Evolutionary conservation across 768 basidiomycete genomes (phyloP).

Genomic region (Peribolospora kevripleyi): DNA sequence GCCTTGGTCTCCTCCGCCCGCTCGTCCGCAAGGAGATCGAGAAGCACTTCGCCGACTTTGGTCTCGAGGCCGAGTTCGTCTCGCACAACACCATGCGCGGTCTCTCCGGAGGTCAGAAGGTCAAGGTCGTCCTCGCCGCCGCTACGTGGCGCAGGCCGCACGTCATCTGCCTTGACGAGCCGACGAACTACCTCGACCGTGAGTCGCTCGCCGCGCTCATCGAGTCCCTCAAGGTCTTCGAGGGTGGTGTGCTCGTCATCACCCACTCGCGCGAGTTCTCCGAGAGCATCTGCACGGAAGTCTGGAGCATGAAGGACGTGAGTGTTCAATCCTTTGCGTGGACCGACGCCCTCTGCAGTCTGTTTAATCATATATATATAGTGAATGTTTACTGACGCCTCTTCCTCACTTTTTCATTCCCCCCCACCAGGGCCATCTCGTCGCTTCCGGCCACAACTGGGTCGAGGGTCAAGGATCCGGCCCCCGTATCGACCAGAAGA

Average conservation of each 20-base stretch:
- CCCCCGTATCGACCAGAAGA: conserved; percentile 78
- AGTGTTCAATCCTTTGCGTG: conserved; percentile 49
- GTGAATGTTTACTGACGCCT: too few species aligned
- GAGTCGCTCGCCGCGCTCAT: conserved; percentile 98
- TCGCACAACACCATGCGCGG: conserved; percentile 99
- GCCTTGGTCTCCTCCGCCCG: conserved; percentile 82
- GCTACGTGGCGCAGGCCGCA: conserved; percentile 93
- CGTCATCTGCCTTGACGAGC: conserved; percentile 21
- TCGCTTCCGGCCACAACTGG: conserved; percentile 98
- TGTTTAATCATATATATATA: too few species aligned
- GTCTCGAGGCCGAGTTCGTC: conserved; percentile 96
- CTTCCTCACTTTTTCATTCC: too few species aligned
- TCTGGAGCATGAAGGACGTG: conserved; percentile 99
- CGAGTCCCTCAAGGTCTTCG: conserved; percentile 88
- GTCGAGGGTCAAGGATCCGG: conserved; percentile 96
- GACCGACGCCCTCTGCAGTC: too few species aligned
- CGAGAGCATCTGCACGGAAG: conserved; percentile 89
- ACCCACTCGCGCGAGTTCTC: conserved; percentile 92
- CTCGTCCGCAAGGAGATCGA: conserved; percentile 98
- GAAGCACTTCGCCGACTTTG: conserved; percentile 94
- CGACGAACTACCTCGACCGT: conserved; percentile 84
- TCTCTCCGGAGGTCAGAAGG: conserved; percentile 89
- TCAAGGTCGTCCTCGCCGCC: conserved; percentile 41
- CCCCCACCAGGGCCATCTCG: conserved; percentile 42
- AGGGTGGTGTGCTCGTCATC: conserved; percentile 93